Conservation (phyloP, 1,139 yeast genomes). For the Candida gigantensis region DNA sequence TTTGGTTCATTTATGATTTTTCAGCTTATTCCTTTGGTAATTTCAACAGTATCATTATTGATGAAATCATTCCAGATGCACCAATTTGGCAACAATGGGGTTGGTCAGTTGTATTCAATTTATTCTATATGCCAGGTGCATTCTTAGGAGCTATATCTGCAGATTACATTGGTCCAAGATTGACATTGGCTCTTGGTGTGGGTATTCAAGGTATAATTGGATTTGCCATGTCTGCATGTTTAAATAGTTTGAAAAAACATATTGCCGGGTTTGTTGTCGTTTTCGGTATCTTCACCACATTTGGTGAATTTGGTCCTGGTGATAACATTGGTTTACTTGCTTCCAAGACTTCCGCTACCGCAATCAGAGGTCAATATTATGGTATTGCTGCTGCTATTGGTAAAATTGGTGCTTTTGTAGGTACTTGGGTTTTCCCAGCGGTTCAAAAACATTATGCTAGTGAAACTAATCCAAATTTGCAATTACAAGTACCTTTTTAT, state of each 20-base stretch:
- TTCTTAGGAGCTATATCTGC: constrained; percentile 77
- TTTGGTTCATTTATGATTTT: constrained; percentile 92
- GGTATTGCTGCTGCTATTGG: constrained; percentile 90
- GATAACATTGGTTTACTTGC: constrained; percentile 87
- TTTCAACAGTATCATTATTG: constrained; percentile 69
- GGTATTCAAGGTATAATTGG: constrained; percentile 75
- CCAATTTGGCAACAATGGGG: constrained; percentile 73
- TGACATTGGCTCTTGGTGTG: constrained; percentile 71
- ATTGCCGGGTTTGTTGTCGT: constrained; percentile 80
- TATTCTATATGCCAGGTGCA: constrained; percentile 91
- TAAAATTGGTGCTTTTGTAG: constrained; percentile 88
- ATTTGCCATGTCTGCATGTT: constrained; percentile 81
- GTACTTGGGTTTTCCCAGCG: constrained; percentile 83
- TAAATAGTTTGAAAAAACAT: constrained; percentile 53
- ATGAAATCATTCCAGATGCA: constrained; percentile 49
- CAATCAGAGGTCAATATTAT: constrained; percentile 87
- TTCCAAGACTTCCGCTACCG: constrained; percentile 83
- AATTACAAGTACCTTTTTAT: constrained; percentile 78
- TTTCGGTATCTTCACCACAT: constrained; percentile 79
- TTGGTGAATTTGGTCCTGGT: constrained; percentile 95
- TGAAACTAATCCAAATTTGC: constrained; percentile 36
- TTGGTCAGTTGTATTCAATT: constrained; percentile 86
- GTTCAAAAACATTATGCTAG: constrained; percentile 45
- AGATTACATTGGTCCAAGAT: constrained; percentile 85
- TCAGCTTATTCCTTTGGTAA: constrained; percentile 84